Base-by-base conservation (phyloP, 2,329 filamentous ascomycete species). In the Aspergillus brunneoviolaceus region DNA sequence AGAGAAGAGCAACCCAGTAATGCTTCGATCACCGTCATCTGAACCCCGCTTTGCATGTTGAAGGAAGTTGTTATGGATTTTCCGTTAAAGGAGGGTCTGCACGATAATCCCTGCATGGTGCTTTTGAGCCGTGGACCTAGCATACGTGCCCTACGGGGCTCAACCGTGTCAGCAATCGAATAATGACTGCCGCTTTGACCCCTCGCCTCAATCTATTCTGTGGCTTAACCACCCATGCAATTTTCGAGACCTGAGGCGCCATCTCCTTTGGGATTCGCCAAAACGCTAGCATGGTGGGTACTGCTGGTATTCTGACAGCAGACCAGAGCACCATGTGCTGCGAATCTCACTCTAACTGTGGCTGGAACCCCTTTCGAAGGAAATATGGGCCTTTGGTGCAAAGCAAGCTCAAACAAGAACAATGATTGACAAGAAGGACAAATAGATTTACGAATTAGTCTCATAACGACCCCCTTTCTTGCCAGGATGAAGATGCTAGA, bases 31-130 rank as follows among this genome's bases (percentile, higher is more conserved):
- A 45, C 39, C 14, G 14, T 45, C n/a, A 45, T 45, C 39, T 3
- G 14, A 45, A 19, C 14, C 39, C 16, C 14, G 39, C n/a, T 45
- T 45, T 16, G 6, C 39, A 45, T 45, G n/a, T 10, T 12, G 39
- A 6, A n/a, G 5, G 4, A 0, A 47, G 27, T 42, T 23, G 31
- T 33, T 47, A 47, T 48, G 39, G 29, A 16, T 27, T 47, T 39
- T 31, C 39, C 42, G 31, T 23, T 14, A 33, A 35, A 49, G 12
- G 42, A 55, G n/a, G n/a, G 27, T 35, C 52, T 49, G 42, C 25
- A 49, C 11, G 52, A 49, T 49, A 31, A 55, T 55, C 52, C 39
- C 52, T 47, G 52, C 52, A 23, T 55, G 16, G 39, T 45, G n/a
- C 42, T 31, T 29, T 55, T 49, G 27, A 21, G 5, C 27, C 45